A percentile compares a stretch with the other conserved stretches of the same genome.
Evolutionary conservation across 1,139 yeast genomes (phyloP).

Genomic region (Suhomyces bokatorum): DNA sequence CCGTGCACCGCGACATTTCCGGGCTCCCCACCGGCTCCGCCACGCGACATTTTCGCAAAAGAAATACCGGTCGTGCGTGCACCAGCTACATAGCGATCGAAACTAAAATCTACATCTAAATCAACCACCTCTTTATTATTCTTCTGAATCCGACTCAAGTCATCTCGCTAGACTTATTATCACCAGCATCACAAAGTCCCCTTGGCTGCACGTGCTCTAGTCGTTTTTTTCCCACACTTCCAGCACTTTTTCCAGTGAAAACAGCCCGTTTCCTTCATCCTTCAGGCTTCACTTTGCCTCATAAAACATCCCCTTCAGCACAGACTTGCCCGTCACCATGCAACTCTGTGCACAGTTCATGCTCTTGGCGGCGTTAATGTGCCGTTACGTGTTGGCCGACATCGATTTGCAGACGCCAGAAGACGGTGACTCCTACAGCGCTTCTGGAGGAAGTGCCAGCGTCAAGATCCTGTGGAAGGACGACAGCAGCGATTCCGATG

Average conservation of each 20-base stretch:
- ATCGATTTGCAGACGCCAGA: slow-evolving; percentile 56
- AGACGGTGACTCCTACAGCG: slow-evolving; percentile 50
- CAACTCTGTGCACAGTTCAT: slow-evolving; percentile 4
- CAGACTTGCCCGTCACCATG: slow-evolving; percentile 1
- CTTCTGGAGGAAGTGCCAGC: slow-evolving; percentile 46
- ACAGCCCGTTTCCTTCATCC: background rate
- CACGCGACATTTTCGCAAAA: slow-evolving; percentile 6
- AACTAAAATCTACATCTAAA: slow-evolving; percentile 3
- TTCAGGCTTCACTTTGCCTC: background rate
- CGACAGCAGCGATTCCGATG: slow-evolving; percentile 55
- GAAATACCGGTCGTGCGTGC: slow-evolving; percentile 5
- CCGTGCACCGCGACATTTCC: background rate
- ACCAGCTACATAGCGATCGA: slow-evolving; percentile 1
- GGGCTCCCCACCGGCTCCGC: slow-evolving; percentile 6
- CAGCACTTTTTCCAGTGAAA: background rate
- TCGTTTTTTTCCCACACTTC: background rate
- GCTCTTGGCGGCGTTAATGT: slow-evolving; percentile 8
- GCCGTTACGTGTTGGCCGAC: slow-evolving; percentile 45
- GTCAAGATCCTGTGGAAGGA: slow-evolving; percentile 58
- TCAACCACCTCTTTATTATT: background rate
- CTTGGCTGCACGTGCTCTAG: background rate
- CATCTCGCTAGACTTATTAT: background rate
- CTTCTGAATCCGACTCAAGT: background rate
- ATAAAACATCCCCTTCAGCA: background rate
- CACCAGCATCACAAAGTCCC: background rate